Base-by-base conservation (phyloP, 108 stramenopile species). In the Nitzschia sp. region DNA sequence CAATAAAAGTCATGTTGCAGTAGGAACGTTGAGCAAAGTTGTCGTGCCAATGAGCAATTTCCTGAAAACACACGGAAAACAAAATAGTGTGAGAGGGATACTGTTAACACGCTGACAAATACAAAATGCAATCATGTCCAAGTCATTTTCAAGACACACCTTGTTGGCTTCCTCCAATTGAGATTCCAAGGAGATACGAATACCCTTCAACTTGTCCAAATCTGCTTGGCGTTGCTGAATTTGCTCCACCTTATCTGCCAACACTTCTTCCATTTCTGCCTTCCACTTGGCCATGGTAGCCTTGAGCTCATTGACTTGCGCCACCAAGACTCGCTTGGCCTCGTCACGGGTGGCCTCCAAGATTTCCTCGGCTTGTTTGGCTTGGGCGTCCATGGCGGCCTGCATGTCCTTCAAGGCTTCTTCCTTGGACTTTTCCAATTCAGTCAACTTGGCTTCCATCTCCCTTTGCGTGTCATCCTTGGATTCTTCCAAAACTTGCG, bases 1-100 rank as follows among this genome's bases (percentile, higher is more conserved):
- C 15, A 26, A 72, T 55, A 26, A 64, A 50, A 8, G 71, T 72
- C 63, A 72, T 64, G 71, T 72, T 72, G 62, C 71, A 72, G 41
- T 72, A 72, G 8, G 55, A 55, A 24, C 71, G 53, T 1, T 63
- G 19, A 7, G 62, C 53, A 41, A 54, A 62, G 11, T 41, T 20
- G 7, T 29, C 10, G 46, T 58, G 38, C 63, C 62, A 72, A 19
- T 64, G 53, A 8, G 38, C 53, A 46, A 64, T 25, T 72, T 72
- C 71, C 71, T 72, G 51, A 7, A n/a, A 41, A 17, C n/a, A n/a
- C n/a, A n/a, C n/a, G n/a, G 15, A 67, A 43, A 65, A 3, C 17
- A 24, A 40, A 48, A 48, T 17, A n/a, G n/a, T n/a, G n/a, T n/a
- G n/a, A n/a, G n/a, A n/a, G n/a, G n/a, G n/a, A n/a, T n/a, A n/a